Conservation (phyloP, 345 rosid genomes). For the Linum usitatissimum region DNA sequence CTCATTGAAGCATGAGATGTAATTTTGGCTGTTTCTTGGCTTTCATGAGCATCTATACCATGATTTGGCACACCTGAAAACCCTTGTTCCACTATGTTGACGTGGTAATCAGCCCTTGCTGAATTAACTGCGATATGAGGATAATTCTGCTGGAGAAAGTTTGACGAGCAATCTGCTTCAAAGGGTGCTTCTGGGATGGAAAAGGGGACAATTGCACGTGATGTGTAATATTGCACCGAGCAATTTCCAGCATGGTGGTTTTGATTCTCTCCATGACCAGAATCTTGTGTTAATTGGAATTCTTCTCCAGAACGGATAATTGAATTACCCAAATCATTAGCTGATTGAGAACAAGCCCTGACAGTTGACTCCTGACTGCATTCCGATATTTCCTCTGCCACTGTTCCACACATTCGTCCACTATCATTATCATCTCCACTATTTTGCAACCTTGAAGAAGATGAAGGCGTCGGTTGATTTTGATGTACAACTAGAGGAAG, state of each 20-base stretch:
- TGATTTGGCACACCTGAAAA: conserved; percentile 38
- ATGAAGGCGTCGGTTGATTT: conserved; percentile 39
- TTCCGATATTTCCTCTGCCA: conserved; percentile 74
- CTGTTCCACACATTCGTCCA: conserved; percentile 37
- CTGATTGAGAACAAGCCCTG: conserved; percentile 54
- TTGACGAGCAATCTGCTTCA: conserved; percentile 46
- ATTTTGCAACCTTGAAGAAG: conserved; percentile 54
- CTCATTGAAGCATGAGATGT: conserved; percentile 39
- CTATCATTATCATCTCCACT: conserved; percentile 72
- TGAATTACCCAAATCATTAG: conserved; percentile 39
- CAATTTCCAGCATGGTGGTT: conserved; percentile 47
- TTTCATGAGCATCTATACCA: conserved; percentile 29
- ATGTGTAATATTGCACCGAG: conserved; percentile 35
- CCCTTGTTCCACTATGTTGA: conserved; percentile 30
- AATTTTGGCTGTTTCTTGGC: conserved; percentile 28
- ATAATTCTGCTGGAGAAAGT: conserved; percentile 32
- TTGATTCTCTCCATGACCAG: conserved; percentile 37
- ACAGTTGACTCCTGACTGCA: conserved; percentile 70
- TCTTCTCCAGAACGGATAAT: conserved; percentile 34
- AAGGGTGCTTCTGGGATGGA: conserved; percentile 45
- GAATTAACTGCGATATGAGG: conserved; percentile 30
- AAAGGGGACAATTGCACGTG: conserved; percentile 9
- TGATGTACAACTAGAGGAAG: conserved; percentile 47
- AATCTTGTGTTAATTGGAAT: conserved; percentile 36
- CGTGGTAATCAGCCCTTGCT: conserved; percentile 32